These are phyloP conservation scores for Trametes cingulata DNA, from an alignment of 768 basidiomycete genomes.

Conservation along the genomic window DNA sequence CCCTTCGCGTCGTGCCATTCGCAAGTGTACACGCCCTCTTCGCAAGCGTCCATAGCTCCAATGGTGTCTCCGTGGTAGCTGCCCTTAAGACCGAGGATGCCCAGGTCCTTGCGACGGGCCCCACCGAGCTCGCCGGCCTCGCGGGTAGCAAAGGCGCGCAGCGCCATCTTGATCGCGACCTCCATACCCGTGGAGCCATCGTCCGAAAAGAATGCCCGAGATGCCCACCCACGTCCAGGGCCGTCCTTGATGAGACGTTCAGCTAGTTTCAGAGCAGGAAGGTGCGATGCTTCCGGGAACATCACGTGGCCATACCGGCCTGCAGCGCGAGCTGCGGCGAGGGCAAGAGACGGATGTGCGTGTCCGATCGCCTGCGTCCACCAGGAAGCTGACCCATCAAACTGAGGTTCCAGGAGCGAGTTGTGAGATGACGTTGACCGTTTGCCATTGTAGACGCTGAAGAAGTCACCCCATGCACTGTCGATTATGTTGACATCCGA, in stretches of 20 bases:
- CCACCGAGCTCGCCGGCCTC: constrained; percentile 37
- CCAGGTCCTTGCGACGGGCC: constrained; percentile 45
- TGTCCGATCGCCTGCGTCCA: constrained; percentile 97
- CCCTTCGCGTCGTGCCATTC: constrained; percentile 96
- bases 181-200: constrained; percentile 97
- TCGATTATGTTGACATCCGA: constrained; percentile 88
- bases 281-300: constrained; percentile 86
- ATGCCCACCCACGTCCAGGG: constrained; percentile 90
- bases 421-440: constrained; percentile 14
- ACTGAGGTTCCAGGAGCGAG: constrained; percentile 57
- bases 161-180: constrained; percentile 96
- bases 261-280: constrained; percentile 81
- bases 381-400: constrained; percentile 96
- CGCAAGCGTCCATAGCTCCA: constrained; percentile 94
- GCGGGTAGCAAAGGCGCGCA: constrained; percentile 62
- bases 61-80: constrained; percentile 99
- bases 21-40: constrained; percentile 89
- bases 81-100: constrained; percentile 84
- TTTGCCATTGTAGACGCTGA: constrained; percentile 61
- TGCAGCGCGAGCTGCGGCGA: constrained; percentile 87
- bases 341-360: constrained; percentile 67
- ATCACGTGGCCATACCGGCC: constrained; percentile 98
- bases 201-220: constrained; percentile 89
- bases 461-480: constrained; percentile 85
- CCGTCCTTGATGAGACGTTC: constrained; percentile 74